Percentiles rank a stretch among this genome's conserved stretches.
Conservation (phyloP, 805 yeast genomes). For the Cyberlindnera samutprakarnensis region DNA sequence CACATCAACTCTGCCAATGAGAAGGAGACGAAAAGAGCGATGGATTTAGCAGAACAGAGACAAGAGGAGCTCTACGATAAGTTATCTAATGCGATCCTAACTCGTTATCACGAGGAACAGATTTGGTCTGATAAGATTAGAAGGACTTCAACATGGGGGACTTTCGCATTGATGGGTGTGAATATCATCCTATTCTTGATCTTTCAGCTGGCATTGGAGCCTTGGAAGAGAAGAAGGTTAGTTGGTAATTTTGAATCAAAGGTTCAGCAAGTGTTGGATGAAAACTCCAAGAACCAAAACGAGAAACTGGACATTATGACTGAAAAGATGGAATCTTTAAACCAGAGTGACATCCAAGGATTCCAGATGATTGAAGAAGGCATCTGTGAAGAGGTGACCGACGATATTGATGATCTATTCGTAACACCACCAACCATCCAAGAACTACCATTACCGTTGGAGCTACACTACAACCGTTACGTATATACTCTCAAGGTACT, state of each 20-base stretch:
- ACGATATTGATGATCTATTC: constrained; percentile 5
- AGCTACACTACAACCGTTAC: not conserved
- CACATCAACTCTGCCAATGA: constrained; percentile 66
- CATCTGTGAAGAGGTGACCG: constrained; percentile 14
- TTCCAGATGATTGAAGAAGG: constrained; percentile 13
- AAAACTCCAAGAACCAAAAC: constrained; percentile 24
- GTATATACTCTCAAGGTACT: not conserved
- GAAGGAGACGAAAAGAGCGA: constrained; percentile 34
- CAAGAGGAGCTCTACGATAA: constrained; percentile 67
- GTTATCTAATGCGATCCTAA: constrained; percentile 69
- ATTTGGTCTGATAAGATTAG: constrained; percentile 97
- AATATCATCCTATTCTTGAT: constrained; percentile 70
- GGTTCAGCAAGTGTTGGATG: constrained; percentile 49
- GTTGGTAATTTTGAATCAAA: constrained; percentile 80
- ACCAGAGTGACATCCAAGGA: constrained; percentile 15
- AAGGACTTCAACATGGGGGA: constrained; percentile 94
- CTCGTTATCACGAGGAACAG: constrained; percentile 94
- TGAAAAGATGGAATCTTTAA: constrained; percentile 18
- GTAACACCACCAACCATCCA: constrained; percentile 13
- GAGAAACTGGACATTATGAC: constrained; percentile 22
- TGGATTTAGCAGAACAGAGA: constrained; percentile 47
- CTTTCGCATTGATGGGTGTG: constrained; percentile 81
- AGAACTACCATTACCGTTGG: constrained; percentile 11
- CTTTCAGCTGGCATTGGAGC: constrained; percentile 86
- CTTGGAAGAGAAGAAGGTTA: constrained; percentile 81